phyloP scores from a whole-genome alignment of 2,329 filamentous ascomycete species.

The Aspergillus fischeri region DNA sequence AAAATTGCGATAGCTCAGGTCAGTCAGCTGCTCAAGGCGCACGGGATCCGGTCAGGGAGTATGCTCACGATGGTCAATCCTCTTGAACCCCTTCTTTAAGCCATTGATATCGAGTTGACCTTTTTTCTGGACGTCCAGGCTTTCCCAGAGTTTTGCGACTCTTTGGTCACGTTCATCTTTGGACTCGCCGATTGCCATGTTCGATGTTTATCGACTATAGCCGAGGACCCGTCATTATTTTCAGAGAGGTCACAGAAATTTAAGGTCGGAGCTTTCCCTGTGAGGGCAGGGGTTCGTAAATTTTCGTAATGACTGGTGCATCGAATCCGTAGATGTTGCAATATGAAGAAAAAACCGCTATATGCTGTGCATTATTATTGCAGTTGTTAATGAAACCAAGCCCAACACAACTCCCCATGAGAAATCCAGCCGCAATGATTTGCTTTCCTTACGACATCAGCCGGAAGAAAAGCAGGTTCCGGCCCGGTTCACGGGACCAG shows the following conservation, averaged over 20 bases:
- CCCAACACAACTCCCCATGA: constrained; percentile 20
- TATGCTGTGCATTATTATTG: constrained; percentile 8
- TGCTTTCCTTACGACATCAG: constrained; percentile 30
- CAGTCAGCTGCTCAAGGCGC: constrained; percentile 19
- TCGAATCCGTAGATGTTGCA: constrained; percentile 18
- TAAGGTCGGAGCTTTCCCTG: constrained; percentile 18
- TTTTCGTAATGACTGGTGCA: constrained; percentile 20
- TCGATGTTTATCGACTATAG: constrained; percentile 42
- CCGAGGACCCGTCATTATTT: constrained; percentile 45
- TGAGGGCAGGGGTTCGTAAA: constrained; percentile 11
- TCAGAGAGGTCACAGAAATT: constrained; percentile 16
- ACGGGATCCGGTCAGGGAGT: constrained; percentile 16
- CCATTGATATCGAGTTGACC: constrained; percentile 81
- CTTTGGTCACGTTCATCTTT: constrained; percentile 75
- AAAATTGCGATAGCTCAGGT: constrained; percentile 15
- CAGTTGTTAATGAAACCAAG: not conserved
- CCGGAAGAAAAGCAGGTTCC: constrained; percentile 19
- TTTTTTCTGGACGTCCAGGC: constrained; percentile 70
- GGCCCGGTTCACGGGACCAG: constrained; percentile 24
- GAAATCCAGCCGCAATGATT: constrained; percentile 34
- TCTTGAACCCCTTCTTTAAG: constrained; percentile 76
- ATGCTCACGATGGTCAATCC: constrained; percentile 83
- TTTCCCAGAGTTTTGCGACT: constrained; percentile 78
- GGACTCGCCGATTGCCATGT: constrained; percentile 67
- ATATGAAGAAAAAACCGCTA: constrained; percentile 5